Base-by-base conservation (phyloP, 352 stramenopile genomes). In the Phytophthora tentaculata region DNA sequence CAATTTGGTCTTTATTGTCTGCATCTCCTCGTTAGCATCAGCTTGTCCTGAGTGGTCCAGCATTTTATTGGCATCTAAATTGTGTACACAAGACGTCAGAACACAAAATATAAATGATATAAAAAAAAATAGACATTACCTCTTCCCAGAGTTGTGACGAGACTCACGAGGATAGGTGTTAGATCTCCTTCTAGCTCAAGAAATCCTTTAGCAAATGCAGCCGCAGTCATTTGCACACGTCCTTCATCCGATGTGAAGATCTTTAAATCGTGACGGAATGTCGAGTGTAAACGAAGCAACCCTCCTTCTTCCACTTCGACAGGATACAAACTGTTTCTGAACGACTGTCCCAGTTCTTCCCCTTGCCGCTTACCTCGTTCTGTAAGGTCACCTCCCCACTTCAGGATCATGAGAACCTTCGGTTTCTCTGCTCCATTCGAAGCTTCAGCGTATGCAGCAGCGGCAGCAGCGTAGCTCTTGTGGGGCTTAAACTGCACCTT, bases 231-330 rank as follows among this genome's bases (percentile, higher is more conserved):
- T 83, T 99, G 99, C 29, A 99, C 98, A 20, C 98, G 84, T 1
- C 98, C 98, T 90, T 99, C 98, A 71, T 99, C 98, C 5, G 89
- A 98, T 8, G 97, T 99, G 74, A 99, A 99, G 62, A 99, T 99
- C 76, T 99, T 99, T 28, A 99, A 82, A 73, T 99, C 98, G 83
- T 99, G 98, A 5, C 98, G 93, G 75, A 99, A 99, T 0, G 98
- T 99, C 43, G 97, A 99, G 84, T 99, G 98, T 35, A 99, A 84
- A 22, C 98, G 92, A 52, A 99, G 83, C 61, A 99, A 91, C 3
- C 97, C 98, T 22, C 96, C 88, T 73, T 95, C 88, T 72, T 97
- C 90, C 13, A 92, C 88, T 77, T 97, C 90, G 24, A 93, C 84
- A 28, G 90, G 91, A 57, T 97, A 97, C 55, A 97, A 64, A 56